Percentiles rank a stretch among this genome's conserved stretches.
phyloP scores from a whole-genome alignment of 1,284 basidiomycete genomes.

The Irpex sp. region DNA sequence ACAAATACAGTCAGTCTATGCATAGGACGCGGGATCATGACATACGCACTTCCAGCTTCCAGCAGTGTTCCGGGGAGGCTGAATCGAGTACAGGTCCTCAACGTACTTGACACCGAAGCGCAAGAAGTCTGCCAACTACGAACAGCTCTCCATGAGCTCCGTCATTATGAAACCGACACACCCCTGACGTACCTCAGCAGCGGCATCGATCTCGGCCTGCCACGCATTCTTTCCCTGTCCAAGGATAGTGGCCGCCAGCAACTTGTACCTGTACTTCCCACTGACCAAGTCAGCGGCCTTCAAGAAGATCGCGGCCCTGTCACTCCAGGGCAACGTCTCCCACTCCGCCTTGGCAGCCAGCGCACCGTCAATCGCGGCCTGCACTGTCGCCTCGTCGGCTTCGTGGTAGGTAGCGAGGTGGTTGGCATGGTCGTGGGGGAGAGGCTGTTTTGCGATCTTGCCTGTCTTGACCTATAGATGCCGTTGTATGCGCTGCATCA shows the following conservation, averaged over 20 bases:
- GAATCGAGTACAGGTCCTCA: slow-evolving; percentile 89
- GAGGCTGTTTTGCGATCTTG: slow-evolving; percentile 72
- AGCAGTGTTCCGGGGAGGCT: slow-evolving; percentile 83
- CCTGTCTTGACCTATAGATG: slow-evolving; percentile 77
- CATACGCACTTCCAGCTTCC: slow-evolving; percentile 90
- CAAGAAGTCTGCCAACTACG: slow-evolving; percentile 88
- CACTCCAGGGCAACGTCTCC: slow-evolving; percentile 95
- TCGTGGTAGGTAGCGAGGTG: slow-evolving; percentile 88
- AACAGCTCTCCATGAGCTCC: background rate
- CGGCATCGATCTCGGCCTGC: slow-evolving; percentile 99
- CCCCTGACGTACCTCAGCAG: slow-evolving; percentile 74
- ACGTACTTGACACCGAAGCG: slow-evolving; percentile 97
- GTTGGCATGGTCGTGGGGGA: slow-evolving; percentile 82
- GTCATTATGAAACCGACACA: background rate
- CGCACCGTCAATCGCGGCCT: slow-evolving; percentile 84
- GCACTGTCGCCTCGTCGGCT: slow-evolving; percentile 76
- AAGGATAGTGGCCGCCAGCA: slow-evolving; percentile 96
- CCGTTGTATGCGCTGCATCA: background rate
- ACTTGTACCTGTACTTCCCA: slow-evolving; percentile 91
- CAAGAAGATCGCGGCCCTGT: slow-evolving; percentile 96
- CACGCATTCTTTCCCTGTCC: slow-evolving; percentile 99
- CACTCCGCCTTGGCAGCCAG: slow-evolving; percentile 84
- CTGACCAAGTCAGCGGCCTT: slow-evolving; percentile 94
- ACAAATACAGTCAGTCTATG: background rate
- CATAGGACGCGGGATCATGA: background rate